A percentile compares a stretch with the other conserved stretches of the same genome.
Evolutionary conservation across 2,329 filamentous ascomycete genomes (phyloP).

Genomic region (Lecanicillium sp.): DNA sequence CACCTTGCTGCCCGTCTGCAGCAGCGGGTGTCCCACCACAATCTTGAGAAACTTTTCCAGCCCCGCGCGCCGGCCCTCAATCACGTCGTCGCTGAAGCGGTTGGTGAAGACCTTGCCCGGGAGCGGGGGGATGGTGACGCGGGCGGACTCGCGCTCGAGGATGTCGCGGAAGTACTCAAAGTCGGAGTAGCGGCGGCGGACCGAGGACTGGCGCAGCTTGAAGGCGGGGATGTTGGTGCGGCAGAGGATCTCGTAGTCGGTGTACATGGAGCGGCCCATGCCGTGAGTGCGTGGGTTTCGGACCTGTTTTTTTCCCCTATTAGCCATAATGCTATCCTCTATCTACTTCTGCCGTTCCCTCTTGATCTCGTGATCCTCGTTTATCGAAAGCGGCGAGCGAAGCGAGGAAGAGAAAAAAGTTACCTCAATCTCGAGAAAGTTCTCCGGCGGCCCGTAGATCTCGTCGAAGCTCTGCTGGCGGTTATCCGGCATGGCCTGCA

Average conservation of each 20-base stretch:
- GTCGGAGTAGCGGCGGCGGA: conserved; percentile 91
- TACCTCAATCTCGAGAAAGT: conserved; percentile 98
- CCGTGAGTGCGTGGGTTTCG: conserved; percentile 91
- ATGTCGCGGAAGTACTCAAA: conserved; percentile 99
- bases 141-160: conserved; percentile 86
- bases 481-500: conserved; percentile 64
- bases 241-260: conserved; percentile 96
- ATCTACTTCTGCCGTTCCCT: background rate
- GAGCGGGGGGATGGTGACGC: conserved; percentile 91
- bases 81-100: conserved; percentile 95
- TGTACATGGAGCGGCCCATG: conserved; percentile 94
- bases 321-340: conserved; percentile 1
- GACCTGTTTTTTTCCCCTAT: conserved; percentile 53
- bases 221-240: conserved; percentile 98
- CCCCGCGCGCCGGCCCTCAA: conserved; percentile 86
- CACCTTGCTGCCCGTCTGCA: conserved; percentile 97
- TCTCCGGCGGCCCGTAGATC: conserved; percentile 97
- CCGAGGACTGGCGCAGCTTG: conserved; percentile 83
- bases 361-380: no score
- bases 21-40: conserved; percentile 88
- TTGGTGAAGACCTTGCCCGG: conserved; percentile 98
- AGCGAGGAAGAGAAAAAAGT: conserved; percentile 15
- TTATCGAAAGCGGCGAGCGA: background rate
- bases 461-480: conserved; percentile 96
- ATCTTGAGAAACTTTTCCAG: conserved; percentile 96